Conservation (phyloP, 495 filamentous ascomycete genomes). For the Trichoderma erinaceum region DNA sequence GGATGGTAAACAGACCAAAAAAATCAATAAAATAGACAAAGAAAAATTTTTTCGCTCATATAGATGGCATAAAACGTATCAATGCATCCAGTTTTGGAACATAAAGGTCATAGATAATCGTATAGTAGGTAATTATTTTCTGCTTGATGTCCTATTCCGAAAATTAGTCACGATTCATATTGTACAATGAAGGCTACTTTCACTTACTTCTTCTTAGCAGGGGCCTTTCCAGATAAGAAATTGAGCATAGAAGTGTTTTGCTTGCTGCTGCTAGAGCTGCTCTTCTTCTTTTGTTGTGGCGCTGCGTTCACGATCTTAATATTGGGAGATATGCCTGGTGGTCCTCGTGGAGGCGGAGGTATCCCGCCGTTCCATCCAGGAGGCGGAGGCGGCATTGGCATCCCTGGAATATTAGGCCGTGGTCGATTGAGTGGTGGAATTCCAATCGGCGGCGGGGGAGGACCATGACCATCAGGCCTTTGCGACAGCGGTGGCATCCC, state of each 20-base stretch:
- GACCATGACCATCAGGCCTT: neutral
- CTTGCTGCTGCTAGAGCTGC: conserved; percentile 18
- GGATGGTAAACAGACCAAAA: neutral
- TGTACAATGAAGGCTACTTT: no score
- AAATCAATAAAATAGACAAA: neutral
- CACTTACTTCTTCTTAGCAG: conserved; percentile 27
- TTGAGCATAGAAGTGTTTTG: conserved; percentile 27
- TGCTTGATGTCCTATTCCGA: conserved; percentile 14
- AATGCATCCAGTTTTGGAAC: neutral
- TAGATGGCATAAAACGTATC: neutral
- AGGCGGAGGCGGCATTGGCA: conserved; percentile 17
- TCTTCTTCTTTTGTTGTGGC: conserved; percentile 26
- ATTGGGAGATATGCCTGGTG: conserved; percentile 10
- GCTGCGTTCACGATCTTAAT: conserved; percentile 20
- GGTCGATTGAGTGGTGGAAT: no score
- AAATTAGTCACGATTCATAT: neutral
- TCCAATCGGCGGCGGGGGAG: conserved; percentile 17
- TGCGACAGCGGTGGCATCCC: conserved; percentile 18
- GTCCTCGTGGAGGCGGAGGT: neutral
- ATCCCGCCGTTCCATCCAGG: conserved; percentile 16
- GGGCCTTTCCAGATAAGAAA: conserved; percentile 33
- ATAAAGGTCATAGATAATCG: neutral
- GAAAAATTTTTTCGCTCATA: neutral
- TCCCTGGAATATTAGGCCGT: conserved; percentile 4
- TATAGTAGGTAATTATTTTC: neutral